Percentiles rank a stretch among this genome's conserved stretches.
Conservation (phyloP, 306 rosid species). For the Acacia melanoxylon region DNA sequence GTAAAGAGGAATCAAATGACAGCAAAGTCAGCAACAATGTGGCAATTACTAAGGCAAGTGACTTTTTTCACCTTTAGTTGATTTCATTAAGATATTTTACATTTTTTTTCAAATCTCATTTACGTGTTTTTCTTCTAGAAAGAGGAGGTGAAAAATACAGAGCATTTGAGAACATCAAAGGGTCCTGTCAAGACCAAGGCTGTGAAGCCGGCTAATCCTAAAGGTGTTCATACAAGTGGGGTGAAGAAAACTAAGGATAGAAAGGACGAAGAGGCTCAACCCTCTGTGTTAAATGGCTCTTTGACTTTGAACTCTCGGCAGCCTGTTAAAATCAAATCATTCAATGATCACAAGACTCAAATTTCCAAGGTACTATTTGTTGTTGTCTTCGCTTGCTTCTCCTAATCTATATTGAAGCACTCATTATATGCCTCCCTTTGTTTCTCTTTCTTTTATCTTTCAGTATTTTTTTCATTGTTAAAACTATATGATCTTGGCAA, state of each 20-base stretch:
- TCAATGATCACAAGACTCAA: slow-evolving; percentile 57
- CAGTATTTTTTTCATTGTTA: neutral
- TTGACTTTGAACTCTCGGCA: slow-evolving; percentile 47
- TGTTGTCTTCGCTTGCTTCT: slow-evolving; percentile 25
- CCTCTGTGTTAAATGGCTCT: slow-evolving; percentile 67
- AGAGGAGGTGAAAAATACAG: slow-evolving; percentile 44
- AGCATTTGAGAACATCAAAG: slow-evolving; percentile 53
- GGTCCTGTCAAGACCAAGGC: slow-evolving; percentile 61
- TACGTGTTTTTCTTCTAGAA: slow-evolving; percentile 42
- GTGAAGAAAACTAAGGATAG: slow-evolving; percentile 61
- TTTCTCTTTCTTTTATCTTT: slow-evolving; percentile 6
- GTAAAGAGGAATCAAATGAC: slow-evolving; percentile 46
- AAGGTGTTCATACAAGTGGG: slow-evolving; percentile 39
- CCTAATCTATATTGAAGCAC: slow-evolving; percentile 17
- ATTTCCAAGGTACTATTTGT: slow-evolving; percentile 42
- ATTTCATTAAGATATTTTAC: neutral
- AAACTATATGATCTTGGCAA: slow-evolving; percentile 15
- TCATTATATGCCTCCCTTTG: neutral
- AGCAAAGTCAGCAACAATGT: slow-evolving; percentile 40
- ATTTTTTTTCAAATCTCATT: slow-evolving; percentile 28
- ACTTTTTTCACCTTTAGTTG: slow-evolving; percentile 18
- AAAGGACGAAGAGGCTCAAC: slow-evolving; percentile 49
- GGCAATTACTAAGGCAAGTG: slow-evolving; percentile 50
- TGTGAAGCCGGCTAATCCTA: slow-evolving; percentile 49
- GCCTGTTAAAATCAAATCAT: slow-evolving; percentile 53